Percentiles rank a stretch among this genome's conserved stretches.
Evolutionary conservation across 495 filamentous ascomycete species (phyloP).

Genomic region (Wilcoxina mikolae): DNA sequence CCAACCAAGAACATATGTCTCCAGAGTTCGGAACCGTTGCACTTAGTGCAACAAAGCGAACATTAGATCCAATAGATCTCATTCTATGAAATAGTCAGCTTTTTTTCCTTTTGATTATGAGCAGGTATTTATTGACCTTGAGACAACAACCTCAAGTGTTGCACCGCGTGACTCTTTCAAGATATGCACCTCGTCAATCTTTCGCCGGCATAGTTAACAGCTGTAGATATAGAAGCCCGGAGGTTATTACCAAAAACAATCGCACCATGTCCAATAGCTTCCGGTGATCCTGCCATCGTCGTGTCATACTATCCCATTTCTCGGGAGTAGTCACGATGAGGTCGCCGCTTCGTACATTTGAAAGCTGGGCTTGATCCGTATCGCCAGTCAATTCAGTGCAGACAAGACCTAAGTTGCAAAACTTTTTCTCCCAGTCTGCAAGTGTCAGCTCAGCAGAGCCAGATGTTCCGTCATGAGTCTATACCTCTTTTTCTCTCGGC

Average conservation of each 20-base stretch:
- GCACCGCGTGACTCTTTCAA: constrained; percentile 80
- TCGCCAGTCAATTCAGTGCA: constrained; percentile 89
- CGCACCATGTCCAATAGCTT: constrained; percentile 73
- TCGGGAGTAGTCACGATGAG: constrained; percentile 96
- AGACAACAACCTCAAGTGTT: constrained; percentile 88
- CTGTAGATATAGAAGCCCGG: background rate
- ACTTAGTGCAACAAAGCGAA: constrained; percentile 83
- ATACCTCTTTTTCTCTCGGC: constrained; percentile 45
- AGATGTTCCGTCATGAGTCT: background rate
- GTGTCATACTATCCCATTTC: constrained; percentile 96
- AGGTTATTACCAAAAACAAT: constrained; percentile 49
- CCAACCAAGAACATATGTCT: constrained; percentile 88
- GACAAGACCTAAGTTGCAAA: constrained; percentile 53
- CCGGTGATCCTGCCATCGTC: constrained; percentile 85
- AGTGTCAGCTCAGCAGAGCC: constrained; percentile 19
- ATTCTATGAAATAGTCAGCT: constrained; percentile 40
- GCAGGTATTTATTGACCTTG: constrained; percentile 28
- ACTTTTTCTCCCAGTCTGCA: constrained; percentile 77
- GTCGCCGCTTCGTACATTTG: constrained; percentile 60
- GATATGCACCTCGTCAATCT: constrained; percentile 91
- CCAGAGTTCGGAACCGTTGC: constrained; percentile 87
- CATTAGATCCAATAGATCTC: constrained; percentile 76
- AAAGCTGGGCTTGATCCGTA: constrained; percentile 60
- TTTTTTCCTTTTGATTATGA: background rate
- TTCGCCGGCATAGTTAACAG: background rate